Base-by-base conservation (phyloP, 345 rosid species). In the Cardamine chenopodiifolia region DNA sequence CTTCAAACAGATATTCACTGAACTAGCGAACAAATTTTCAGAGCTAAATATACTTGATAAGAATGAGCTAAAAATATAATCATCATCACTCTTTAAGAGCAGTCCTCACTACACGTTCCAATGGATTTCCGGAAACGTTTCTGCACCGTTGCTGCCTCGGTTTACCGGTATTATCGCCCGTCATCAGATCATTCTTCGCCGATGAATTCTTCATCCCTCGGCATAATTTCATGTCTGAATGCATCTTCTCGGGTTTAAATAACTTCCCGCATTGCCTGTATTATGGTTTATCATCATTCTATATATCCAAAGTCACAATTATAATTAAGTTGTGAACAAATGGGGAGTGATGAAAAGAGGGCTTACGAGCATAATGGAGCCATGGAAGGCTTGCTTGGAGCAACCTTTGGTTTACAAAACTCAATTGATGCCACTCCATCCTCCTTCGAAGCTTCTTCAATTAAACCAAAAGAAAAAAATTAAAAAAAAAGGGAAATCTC, bases 241-340 rank as follows among this genome's bases (percentile, higher is more conserved):
- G 88, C 85, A 88, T 37, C 77, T 83, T 91, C 81, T 89, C 90
- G 1, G 97, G 97, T 76, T 74, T 87, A 61, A 91, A 91, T 9
- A 79, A 31, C 83, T 88, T 86, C 48, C 90, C 85, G 66, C 97
- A 89, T 76, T 86, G 97, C 86, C 97, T 91, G 81, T 80, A 67
- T 62, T 58, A 23, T 15, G 12, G 54, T 17, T 17, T 5, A 37
- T 10, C 53, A 72, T 31, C 64, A 39, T 13, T 56, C 8, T 28
- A n/a, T 9, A 22, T 17, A 10, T 52, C 28, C 39, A 4, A n/a
- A 54, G 2, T 48, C 12, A n/a, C 25, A 25, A 55, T 18, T 18
- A 66, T 22, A 8, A 63, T 14, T 2, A 42, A 49, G 65, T 34
- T 59, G 5, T 7, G n/a, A 59, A 12, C 28, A 35, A 8, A n/a